Conservation (phyloP, 768 basidiomycete species). For the Suillus discolor region DNA sequence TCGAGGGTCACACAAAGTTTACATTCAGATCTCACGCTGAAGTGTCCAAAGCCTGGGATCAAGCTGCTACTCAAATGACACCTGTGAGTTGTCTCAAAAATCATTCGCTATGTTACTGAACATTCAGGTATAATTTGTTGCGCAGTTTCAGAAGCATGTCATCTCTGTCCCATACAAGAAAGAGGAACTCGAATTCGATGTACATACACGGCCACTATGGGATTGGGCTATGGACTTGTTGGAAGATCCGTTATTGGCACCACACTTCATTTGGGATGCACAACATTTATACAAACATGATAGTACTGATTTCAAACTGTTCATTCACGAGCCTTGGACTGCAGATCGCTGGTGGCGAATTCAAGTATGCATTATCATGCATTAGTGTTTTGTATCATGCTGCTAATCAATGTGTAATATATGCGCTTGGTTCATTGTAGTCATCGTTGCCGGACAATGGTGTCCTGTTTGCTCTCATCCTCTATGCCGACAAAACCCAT, state of each 20-base stretch:
- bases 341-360: constrained; percentile 37
- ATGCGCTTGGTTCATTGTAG: background rate
- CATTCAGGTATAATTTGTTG: background rate
- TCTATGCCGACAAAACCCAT: constrained; percentile 35
- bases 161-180: constrained; percentile 7
- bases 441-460: constrained; percentile 31
- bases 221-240: constrained; percentile 13
- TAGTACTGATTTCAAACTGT: constrained; percentile 24
- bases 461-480: constrained; percentile 29
- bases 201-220: constrained; percentile 6
- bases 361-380: constrained; percentile 30
- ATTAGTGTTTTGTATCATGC: background rate
- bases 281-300: constrained; percentile 29
- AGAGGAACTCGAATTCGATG: background rate
- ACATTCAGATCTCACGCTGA: constrained; percentile 7
- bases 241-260: constrained; percentile 7
- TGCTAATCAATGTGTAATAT: background rate
- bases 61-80: background rate
- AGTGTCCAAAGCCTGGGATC: constrained; percentile 5
- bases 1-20: constrained; percentile 10
- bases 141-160: constrained; percentile 2
- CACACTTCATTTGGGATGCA: constrained; percentile 35
- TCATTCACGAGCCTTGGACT: constrained; percentile 41
- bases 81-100: no score
- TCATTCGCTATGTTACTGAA: background rate